phyloP scores from a whole-genome alignment of 805 yeast species.

The Yamadazyma nakazawae region DNA sequence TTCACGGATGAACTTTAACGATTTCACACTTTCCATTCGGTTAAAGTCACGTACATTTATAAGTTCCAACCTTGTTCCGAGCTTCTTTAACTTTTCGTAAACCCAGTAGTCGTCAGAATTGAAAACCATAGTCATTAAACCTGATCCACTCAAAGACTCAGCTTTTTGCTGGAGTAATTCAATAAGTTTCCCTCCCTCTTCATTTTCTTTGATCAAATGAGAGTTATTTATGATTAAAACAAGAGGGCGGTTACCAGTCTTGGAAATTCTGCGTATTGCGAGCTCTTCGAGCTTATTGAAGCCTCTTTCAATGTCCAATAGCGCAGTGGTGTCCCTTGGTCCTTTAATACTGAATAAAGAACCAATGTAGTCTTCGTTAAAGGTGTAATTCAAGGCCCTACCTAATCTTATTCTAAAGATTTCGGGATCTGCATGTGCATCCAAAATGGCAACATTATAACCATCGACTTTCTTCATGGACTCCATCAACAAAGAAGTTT shows the following conservation, averaged over 20 bases:
- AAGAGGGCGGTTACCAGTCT: conserved; percentile 49
- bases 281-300: conserved; percentile 72
- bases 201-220: conserved; percentile 72
- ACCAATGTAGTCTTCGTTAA: conserved; percentile 79
- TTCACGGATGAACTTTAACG: conserved; percentile 50
- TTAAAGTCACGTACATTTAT: conserved; percentile 64
- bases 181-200: conserved; percentile 65
- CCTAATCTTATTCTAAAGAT: conserved; percentile 75
- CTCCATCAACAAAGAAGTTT: conserved; percentile 70
- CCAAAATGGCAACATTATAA: conserved; percentile 62
- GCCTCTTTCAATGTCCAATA: conserved; percentile 79
- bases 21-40: conserved; percentile 51
- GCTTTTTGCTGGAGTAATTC: conserved; percentile 83
- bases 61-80: conserved; percentile 73
- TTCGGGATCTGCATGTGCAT: conserved; percentile 85
- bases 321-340: conserved; percentile 80
- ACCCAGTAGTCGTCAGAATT: conserved; percentile 87
- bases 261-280: conserved; percentile 49
- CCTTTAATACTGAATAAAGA: conserved; percentile 77
- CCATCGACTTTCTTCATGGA: conserved; percentile 65
- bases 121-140: conserved; percentile 66
- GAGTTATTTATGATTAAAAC: conserved; percentile 70
- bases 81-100: conserved; percentile 66
- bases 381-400: conserved; percentile 67
- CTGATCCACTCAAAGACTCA: conserved; percentile 70